These are phyloP conservation scores for Thermothielavioides terrestris DNA, from an alignment of 495 filamentous ascomycete genomes.

Conservation along the genomic window DNA sequence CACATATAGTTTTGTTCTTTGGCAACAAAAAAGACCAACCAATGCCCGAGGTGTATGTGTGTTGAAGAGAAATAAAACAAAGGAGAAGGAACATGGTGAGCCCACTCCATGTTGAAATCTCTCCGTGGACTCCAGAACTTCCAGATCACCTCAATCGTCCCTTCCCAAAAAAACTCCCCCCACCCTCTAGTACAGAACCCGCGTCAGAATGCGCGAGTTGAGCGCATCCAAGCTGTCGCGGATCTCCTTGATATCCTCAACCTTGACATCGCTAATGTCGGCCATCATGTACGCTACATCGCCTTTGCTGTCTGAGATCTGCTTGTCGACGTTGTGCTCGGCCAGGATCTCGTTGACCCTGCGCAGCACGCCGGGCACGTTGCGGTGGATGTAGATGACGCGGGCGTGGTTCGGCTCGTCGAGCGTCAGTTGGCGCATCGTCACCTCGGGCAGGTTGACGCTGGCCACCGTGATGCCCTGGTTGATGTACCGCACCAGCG, in stretches of 20 bases:
- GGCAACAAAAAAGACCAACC: too few relatives aligned
- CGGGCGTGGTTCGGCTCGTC: slow-evolving; percentile 83
- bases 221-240: slow-evolving; percentile 73
- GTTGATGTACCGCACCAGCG: slow-evolving; percentile 87
- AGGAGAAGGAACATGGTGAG: neutral
- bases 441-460: slow-evolving; percentile 94
- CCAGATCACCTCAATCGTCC: neutral
- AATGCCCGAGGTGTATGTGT: neutral
- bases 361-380: slow-evolving; percentile 87
- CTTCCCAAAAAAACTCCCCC: too few relatives aligned
- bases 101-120: slow-evolving; percentile 16
- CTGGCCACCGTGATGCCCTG: slow-evolving; percentile 80
- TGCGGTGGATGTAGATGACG: slow-evolving; percentile 92
- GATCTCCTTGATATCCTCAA: slow-evolving; percentile 73
- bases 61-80: neutral
- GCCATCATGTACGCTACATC: slow-evolving; percentile 97
- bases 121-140: slow-evolving; percentile 17
- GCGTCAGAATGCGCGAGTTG: slow-evolving; percentile 75
- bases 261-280: slow-evolving; percentile 81
- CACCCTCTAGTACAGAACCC: slow-evolving; percentile 69
- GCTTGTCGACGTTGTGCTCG: slow-evolving; percentile 96
- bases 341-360: slow-evolving; percentile 89
- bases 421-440: slow-evolving; percentile 73
- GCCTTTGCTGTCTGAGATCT: slow-evolving; percentile 90
- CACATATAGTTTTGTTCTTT: too few relatives aligned